Percentiles rank a stretch among this genome's conserved stretches.
Conservation (phyloP, 2,329 filamentous ascomycete genomes). For the Phoma sp. region DNA sequence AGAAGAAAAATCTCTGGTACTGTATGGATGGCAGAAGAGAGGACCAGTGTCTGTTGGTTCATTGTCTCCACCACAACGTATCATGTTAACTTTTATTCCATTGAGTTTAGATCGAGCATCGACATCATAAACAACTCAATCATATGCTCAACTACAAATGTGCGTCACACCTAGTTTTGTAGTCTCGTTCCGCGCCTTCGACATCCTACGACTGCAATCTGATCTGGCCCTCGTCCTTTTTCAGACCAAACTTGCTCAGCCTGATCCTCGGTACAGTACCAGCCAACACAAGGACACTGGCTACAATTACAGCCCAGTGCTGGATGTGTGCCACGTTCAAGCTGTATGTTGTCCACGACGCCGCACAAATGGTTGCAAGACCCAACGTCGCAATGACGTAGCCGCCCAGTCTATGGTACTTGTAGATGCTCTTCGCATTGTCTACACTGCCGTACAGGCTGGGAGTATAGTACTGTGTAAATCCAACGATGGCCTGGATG, state of each 20-base stretch:
- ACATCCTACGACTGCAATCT: conserved; percentile 16
- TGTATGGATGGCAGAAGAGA: too few species aligned
- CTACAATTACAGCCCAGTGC: conserved; percentile 76
- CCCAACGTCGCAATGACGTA: conserved; percentile 75
- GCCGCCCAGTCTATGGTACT: conserved; percentile 81
- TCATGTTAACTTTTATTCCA: too few species aligned
- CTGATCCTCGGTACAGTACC: conserved; percentile 82
- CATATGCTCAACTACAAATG: neutral
- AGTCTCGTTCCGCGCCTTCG: neutral
- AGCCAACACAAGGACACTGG: conserved; percentile 67
- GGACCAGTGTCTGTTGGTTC: too few species aligned
- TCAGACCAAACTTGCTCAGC: conserved; percentile 76
- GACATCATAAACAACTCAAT: too few species aligned
- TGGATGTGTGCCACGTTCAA: conserved; percentile 71
- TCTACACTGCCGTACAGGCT: conserved; percentile 77
- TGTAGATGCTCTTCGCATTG: conserved; percentile 83
- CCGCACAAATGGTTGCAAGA: conserved; percentile 74
- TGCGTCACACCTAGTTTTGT: neutral
- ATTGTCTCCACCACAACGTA: too few species aligned
- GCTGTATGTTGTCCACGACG: conserved; percentile 79
- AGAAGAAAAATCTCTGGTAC: too few species aligned
- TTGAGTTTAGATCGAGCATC: too few species aligned
- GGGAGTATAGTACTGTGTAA: conserved; percentile 81
- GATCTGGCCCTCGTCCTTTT: conserved; percentile 24
- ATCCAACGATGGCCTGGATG: conserved; percentile 77